phyloP scores from a whole-genome alignment of 2,329 filamentous ascomycete species.

The Penicillium sp. region DNA sequence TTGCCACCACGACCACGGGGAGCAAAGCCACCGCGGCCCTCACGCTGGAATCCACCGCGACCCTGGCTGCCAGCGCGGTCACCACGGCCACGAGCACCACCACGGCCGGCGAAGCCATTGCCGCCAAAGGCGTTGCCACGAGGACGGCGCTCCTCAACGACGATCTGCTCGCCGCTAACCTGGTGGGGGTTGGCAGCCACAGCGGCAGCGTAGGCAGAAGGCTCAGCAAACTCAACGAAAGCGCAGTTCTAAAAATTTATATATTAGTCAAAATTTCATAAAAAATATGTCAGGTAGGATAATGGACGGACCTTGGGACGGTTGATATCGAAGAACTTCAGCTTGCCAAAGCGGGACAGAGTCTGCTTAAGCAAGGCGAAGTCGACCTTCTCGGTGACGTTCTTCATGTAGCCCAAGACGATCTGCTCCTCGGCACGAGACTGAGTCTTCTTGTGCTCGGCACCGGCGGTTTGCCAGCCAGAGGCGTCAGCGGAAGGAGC shows the following conservation, averaged over 20 bases:
- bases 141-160: slow-evolving; percentile 84
- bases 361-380: slow-evolving; percentile 69
- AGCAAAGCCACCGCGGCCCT: slow-evolving; percentile 67
- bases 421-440: slow-evolving; percentile 74
- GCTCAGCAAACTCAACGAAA: slow-evolving; percentile 87
- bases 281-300: not conserved
- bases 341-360: slow-evolving; percentile 68
- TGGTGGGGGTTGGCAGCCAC: slow-evolving; percentile 81
- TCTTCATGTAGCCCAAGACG: slow-evolving; percentile 89
- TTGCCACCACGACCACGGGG: slow-evolving; percentile 66
- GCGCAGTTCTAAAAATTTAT: slow-evolving; percentile 75
- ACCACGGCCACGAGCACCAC: slow-evolving; percentile 67
- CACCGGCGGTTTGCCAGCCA: slow-evolving; percentile 86
- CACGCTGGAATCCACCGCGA: slow-evolving; percentile 68
- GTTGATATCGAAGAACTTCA: slow-evolving; percentile 65
- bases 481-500: slow-evolving; percentile 66
- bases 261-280: not conserved
- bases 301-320: slow-evolving; percentile 68
- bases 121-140: slow-evolving; percentile 70
- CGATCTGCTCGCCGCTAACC: slow-evolving; percentile 78
- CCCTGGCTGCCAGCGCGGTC: slow-evolving; percentile 65
- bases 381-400: slow-evolving; percentile 86
- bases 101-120: slow-evolving; percentile 64
- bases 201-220: slow-evolving; percentile 80
- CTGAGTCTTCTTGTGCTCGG: slow-evolving; percentile 79